Evolutionary conservation across 2,329 filamentous ascomycete species (phyloP), one percentile per base, ranked within the genome.

Genomic region (Aspergillus nomiae): DNA sequence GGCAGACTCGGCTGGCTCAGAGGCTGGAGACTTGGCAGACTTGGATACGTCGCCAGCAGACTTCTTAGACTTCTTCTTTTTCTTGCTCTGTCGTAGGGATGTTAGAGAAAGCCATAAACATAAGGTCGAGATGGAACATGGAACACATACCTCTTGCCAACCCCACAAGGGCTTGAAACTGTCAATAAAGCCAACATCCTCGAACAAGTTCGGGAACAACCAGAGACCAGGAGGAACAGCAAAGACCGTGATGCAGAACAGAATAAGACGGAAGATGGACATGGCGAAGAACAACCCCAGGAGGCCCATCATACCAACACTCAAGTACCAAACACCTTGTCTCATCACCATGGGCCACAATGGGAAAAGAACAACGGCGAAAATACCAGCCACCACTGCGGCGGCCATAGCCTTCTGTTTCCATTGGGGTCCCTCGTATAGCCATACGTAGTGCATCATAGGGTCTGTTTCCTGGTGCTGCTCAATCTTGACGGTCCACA

Each of bases 131-230:
- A 32, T 16, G 10, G 34, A 32, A 60, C 8, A 32, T 16, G 10
- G 34, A 32, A 60, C 8, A 50, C 86, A 78, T 76, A 96, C 92
- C 87, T 97, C 94, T 78, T 99, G 95, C 95, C 95, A 99, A 64
- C 92, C 95, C 94, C 95, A 99, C 7, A 97, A 81, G 24, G 95
- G 95, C 74, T 90, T 90, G 86, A 99, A 99, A 73, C 92, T 96
- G 77, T 99, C 95, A 79, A 99, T 90, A 82, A 99, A 98, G 9
- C 94, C 96, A 32, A 99, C 95, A 76, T 99, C 95, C 78, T 99
- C 95, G 83, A 97, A 99, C 24, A 99, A 82, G 76, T 99, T 99
- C 56, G 95, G 95, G 81, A 94, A 99, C 51, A 99, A 85, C 95
- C 95, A 99, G n/a, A 99, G 84, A 72, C 95, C 95, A 3, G 95